Evolutionary conservation across 78 protist species (phyloP).

Genomic region (slime mould (Dictyostelium discoideum)): dicty_2.7 NC_007090.3:5242001-5242500

Average conservation of each 20-base stretch:
- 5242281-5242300: slow-evolving; percentile 61
- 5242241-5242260: background rate
- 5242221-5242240: slow-evolving; percentile 31
- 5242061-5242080: background rate
- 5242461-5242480: slow-evolving; percentile 16
- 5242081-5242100: background rate
- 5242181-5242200: slow-evolving; percentile 55
- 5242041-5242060: slow-evolving; percentile 18
- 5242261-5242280: background rate
- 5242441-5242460: slow-evolving; percentile 60
- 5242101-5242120: background rate
- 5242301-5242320: slow-evolving; percentile 69
- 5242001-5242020: slow-evolving; percentile 32
- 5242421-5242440: slow-evolving; percentile 42
- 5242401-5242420: slow-evolving; percentile 1
- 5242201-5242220: slow-evolving; percentile 31
- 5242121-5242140: background rate
- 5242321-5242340: slow-evolving; percentile 48
- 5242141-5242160: background rate
- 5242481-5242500: slow-evolving; percentile 19
- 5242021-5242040: slow-evolving; percentile 31
- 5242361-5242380: background rate
- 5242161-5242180: background rate
- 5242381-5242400: slow-evolving; percentile 38
- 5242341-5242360: slow-evolving; percentile 35